Evolutionary conservation across 164 flowering plant species (phyloP).

Genomic region (Stephania yunnanensis): DNA sequence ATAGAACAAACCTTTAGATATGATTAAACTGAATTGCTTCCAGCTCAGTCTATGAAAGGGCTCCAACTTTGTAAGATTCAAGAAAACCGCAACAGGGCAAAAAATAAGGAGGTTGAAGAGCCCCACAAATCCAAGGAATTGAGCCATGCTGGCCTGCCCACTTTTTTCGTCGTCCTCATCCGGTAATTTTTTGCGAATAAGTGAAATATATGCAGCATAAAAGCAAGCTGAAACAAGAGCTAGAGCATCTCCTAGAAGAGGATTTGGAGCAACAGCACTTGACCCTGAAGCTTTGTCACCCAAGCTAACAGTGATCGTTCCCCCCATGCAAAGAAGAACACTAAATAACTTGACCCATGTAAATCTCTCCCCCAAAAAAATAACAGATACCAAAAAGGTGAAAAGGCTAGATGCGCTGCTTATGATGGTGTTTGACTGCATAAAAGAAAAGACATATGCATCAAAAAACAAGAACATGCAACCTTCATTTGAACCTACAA

Average conservation of each 20-base stretch:
- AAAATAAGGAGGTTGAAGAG: slow-evolving; percentile 78
- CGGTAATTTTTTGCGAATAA: slow-evolving; percentile 76
- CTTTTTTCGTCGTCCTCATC: slow-evolving; percentile 61
- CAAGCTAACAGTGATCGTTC: slow-evolving; percentile 84
- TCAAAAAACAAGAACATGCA: slow-evolving; percentile 1
- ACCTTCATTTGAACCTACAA: neutral
- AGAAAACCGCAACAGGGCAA: slow-evolving; percentile 75
- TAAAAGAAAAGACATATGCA: neutral
- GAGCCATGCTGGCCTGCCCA: slow-evolving; percentile 76
- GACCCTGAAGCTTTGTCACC: slow-evolving; percentile 50
- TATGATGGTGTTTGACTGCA: slow-evolving; percentile 91
- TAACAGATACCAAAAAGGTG: slow-evolving; percentile 78
- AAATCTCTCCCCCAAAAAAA: slow-evolving; percentile 82
- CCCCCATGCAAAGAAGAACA: slow-evolving; percentile 94
- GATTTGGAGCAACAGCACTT: slow-evolving; percentile 51
- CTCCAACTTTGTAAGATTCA: slow-evolving; percentile 62
- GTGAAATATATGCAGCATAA: slow-evolving; percentile 84
- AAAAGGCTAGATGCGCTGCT: slow-evolving; percentile 94
- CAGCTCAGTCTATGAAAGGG: slow-evolving; percentile 52
- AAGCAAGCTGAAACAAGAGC: slow-evolving; percentile 71
- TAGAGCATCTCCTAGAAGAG: slow-evolving; percentile 79
- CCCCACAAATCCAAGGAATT: slow-evolving; percentile 92
- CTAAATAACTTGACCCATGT: slow-evolving; percentile 83
- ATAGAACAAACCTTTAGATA: slow-evolving; percentile 71
- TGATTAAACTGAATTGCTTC: slow-evolving; percentile 71